These are phyloP conservation scores for Cercospora nicotianae DNA, from an alignment of 2,329 filamentous ascomycete genomes.

Conservation along the genomic window DNA sequence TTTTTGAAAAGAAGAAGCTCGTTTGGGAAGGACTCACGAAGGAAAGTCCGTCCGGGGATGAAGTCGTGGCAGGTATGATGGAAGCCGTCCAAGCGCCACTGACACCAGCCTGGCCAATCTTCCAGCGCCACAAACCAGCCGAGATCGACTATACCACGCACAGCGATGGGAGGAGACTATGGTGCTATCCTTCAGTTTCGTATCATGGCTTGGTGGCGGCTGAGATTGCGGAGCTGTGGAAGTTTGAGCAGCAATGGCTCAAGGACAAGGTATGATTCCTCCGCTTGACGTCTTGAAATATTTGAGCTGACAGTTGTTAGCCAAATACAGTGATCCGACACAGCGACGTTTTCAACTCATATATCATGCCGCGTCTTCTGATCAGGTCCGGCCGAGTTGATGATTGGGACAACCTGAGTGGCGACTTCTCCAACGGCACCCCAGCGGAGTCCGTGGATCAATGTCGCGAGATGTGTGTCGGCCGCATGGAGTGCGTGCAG, in stretches of 20 bases:
- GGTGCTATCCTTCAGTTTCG: conserved; percentile 35
- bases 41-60: conserved; percentile 31
- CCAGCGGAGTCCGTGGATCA: conserved; percentile 13
- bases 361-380: conserved; percentile 30
- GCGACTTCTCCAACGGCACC: conserved; percentile 3
- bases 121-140: conserved; percentile 39
- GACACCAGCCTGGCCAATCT: conserved; percentile 30
- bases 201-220: conserved; percentile 31
- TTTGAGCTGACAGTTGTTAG: neutral
- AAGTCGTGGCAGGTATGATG: conserved; percentile 30
- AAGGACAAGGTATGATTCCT: conserved; percentile 18
- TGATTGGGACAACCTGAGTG: conserved; percentile 35
- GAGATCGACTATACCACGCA: conserved; percentile 42
- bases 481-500: conserved; percentile 20
- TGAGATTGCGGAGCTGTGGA: conserved; percentile 30
- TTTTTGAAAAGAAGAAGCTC: conserved; percentile 45
- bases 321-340: conserved; percentile 22
- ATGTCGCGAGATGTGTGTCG: conserved; percentile 20
- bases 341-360: conserved; percentile 31
- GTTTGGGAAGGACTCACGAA: conserved; percentile 29
- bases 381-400: conserved; percentile 22
- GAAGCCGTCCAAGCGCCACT: conserved; percentile 24
- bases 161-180: conserved; percentile 19
- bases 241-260: conserved; percentile 34
- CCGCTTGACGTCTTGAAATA: too few species aligned